These are phyloP conservation scores for Botrytis porri DNA, from an alignment of 2,329 filamentous ascomycete genomes.

Conservation along the genomic window DNA sequence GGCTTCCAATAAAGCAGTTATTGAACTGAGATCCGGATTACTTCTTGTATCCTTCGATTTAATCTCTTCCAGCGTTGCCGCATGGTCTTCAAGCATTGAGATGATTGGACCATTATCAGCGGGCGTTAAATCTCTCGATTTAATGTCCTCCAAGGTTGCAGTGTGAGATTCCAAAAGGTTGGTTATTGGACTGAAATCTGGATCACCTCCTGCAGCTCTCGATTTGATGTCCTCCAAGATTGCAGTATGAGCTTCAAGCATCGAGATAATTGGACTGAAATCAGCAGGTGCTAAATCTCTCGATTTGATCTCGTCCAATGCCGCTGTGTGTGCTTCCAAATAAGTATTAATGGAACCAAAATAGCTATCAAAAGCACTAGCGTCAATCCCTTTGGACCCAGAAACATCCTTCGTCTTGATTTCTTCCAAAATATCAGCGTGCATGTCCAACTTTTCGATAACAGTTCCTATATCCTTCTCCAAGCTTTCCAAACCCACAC, in stretches of 20 bases:
- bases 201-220: neutral
- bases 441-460: conserved; percentile 6
- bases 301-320: conserved; percentile 24
- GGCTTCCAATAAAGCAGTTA: neutral
- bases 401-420: conserved; percentile 8
- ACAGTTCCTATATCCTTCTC: neutral
- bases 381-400: conserved; percentile 15
- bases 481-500: conserved; percentile 4
- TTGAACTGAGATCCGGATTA: too few relatives aligned
- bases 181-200: too few relatives aligned
- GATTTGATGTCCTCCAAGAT: conserved; percentile 24
- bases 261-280: neutral
- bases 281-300: neutral
- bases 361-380: conserved; percentile 26
- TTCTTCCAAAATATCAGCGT: conserved; percentile 16
- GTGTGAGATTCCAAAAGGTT: too few relatives aligned
- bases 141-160: conserved; percentile 16
- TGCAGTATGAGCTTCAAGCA: conserved; percentile 15
- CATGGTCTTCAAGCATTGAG: too few relatives aligned
- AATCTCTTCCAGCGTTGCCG: too few relatives aligned
- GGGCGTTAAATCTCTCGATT: conserved; percentile 4
- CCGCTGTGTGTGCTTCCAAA: conserved; percentile 12
- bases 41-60: too few relatives aligned
- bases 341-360: conserved; percentile 21
- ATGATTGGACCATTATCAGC: neutral